Evolutionary conservation across 257 asterid species (phyloP).

Genomic region (Solanum tacnaense): DNA sequence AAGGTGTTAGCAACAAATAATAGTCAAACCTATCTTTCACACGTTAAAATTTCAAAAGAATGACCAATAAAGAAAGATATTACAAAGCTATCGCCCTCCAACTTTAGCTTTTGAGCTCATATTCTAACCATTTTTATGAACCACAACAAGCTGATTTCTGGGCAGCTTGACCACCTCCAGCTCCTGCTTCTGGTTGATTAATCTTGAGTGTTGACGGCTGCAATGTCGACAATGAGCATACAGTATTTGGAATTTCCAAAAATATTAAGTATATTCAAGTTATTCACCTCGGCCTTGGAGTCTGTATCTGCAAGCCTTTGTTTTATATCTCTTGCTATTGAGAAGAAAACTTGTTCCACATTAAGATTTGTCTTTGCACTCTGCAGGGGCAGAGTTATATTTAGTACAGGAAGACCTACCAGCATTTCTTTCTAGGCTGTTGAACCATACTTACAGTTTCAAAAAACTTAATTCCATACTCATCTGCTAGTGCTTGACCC

Average conservation of each 20-base stretch:
- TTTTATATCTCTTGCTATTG: slow-evolving; percentile 34
- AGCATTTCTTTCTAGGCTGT: background rate
- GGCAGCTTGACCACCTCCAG: background rate
- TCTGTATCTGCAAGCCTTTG: slow-evolving; percentile 37
- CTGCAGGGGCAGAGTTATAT: slow-evolving; percentile 1
- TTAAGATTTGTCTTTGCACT: slow-evolving; percentile 38
- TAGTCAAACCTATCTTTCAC: slow-evolving; percentile 23
- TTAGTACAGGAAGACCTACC: background rate
- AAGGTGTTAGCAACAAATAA: background rate
- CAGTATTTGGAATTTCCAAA: background rate
- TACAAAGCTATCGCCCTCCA: slow-evolving; percentile 13
- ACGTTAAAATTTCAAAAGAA: slow-evolving; percentile 26
- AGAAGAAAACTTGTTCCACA: slow-evolving; percentile 37
- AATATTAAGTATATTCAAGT: background rate
- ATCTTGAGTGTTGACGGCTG: slow-evolving; percentile 11
- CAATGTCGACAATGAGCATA: background rate
- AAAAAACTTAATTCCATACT: slow-evolving; percentile 10
- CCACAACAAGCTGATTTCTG: slow-evolving; percentile 13
- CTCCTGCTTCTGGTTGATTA: slow-evolving; percentile 6
- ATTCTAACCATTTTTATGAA: background rate
- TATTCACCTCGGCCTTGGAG: slow-evolving; percentile 25
- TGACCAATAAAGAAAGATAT: slow-evolving; percentile 5
- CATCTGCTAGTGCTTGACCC: slow-evolving; percentile 22
- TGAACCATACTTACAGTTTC: slow-evolving; percentile 9
- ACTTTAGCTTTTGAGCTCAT: slow-evolving; percentile 2